Evolutionary conservation across 2,329 filamentous ascomycete genomes (phyloP).

Genomic region (Aspergillus fischeri): DNA sequence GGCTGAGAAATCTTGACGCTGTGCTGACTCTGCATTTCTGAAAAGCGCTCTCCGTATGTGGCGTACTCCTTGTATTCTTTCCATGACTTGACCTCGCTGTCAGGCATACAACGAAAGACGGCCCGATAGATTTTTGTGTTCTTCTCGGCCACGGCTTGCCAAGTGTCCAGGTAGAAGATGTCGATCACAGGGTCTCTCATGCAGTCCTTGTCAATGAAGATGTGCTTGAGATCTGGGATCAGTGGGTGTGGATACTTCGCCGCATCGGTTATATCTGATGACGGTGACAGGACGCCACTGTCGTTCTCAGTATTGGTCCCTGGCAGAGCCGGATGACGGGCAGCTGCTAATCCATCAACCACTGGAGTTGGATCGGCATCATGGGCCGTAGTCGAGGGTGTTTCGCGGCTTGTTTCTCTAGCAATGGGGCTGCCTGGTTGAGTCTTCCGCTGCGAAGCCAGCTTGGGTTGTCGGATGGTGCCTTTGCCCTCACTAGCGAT

Average conservation of each 20-base stretch:
- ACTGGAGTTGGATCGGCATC: conserved; percentile 17
- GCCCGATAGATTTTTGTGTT: conserved; percentile 92
- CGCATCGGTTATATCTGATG: conserved; percentile 42
- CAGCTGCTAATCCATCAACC: conserved; percentile 20
- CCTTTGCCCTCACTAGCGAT: conserved; percentile 62
- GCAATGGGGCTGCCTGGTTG: conserved; percentile 14
- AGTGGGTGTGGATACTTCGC: conserved; percentile 48
- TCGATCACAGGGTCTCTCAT: conserved; percentile 87
- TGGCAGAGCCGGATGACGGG: conserved; percentile 66
- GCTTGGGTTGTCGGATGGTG: conserved; percentile 51
- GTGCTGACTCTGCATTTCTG: conserved; percentile 57
- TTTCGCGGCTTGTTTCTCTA: conserved; percentile 16
- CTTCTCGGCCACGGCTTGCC: conserved; percentile 83
- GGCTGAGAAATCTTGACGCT: conserved; percentile 47
- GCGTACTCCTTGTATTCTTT: conserved; percentile 83
- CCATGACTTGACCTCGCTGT: conserved; percentile 91
- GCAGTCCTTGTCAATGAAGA: conserved; percentile 78
- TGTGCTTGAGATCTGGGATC: conserved; percentile 64
- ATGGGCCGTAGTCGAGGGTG: conserved; percentile 13
- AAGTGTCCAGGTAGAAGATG: conserved; percentile 79
- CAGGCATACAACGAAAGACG: conserved; percentile 95
- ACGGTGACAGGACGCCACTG: conserved; percentile 58
- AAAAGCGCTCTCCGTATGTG: conserved; percentile 73
- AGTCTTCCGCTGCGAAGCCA: conserved; percentile 33
- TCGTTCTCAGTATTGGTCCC: conserved; percentile 79